A percentile compares a stretch with the other conserved stretches of the same genome.
Evolutionary conservation across 2,329 filamentous ascomycete species (phyloP).

Genomic region (Fusarium sp.): DNA sequence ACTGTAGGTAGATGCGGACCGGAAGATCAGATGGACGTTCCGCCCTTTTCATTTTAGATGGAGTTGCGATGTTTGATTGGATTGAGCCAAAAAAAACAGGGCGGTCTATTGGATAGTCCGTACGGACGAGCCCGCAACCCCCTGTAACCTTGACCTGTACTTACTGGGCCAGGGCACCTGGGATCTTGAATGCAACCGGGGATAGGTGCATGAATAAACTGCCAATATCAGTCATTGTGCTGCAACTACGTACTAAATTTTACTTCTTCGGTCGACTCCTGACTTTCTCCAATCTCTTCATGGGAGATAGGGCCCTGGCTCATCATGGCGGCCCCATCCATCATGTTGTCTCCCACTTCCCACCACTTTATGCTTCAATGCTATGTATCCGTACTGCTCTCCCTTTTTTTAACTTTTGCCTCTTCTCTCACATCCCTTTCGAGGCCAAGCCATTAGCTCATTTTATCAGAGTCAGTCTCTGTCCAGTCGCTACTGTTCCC

Average conservation of each 20-base stretch:
- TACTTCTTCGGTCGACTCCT: constrained; percentile 1
- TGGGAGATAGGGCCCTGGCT: not conserved
- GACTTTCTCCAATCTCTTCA: not conserved
- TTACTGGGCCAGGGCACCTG: constrained; percentile 5
- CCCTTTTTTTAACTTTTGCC: constrained; percentile 2
- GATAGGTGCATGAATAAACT: constrained; percentile 16
- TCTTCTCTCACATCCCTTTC: constrained; percentile 7
- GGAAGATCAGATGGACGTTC: constrained; percentile 25
- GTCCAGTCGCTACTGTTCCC: constrained; percentile 3
- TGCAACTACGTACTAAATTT: not conserved
- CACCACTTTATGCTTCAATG: not conserved
- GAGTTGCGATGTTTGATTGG: constrained; percentile 31
- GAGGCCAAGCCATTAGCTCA: constrained; percentile 20
- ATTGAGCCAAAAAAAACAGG: not conserved
- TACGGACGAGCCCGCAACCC: constrained; percentile 19
- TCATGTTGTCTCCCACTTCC: constrained; percentile 23
- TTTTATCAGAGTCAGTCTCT: constrained; percentile 14
- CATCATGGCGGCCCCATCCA: constrained; percentile 13
- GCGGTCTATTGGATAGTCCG: constrained; percentile 27
- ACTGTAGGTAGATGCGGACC: not conserved
- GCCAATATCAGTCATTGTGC: constrained; percentile 13
- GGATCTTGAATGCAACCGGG: constrained; percentile 13
- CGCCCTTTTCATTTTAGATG: constrained; percentile 22
- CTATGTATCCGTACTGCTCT: not conserved
- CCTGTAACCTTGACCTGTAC: constrained; percentile 1